Conservation (phyloP, 371 early-diverging fungal genomes). For the Mucor sp. region DNA sequence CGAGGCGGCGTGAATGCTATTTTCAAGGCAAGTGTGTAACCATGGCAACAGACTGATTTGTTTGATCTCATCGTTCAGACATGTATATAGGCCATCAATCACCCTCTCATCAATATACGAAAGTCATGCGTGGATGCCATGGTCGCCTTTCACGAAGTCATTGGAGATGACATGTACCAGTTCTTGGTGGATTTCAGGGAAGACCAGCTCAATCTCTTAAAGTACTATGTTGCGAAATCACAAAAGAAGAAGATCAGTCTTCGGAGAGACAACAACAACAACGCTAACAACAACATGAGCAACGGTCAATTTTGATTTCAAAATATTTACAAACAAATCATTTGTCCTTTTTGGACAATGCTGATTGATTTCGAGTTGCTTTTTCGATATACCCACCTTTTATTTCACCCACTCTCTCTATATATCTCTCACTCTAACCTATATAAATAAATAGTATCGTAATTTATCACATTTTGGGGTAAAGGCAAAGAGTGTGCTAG, state of each 20-base stretch:
- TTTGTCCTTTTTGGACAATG: constrained; percentile 16
- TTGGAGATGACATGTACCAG: constrained; percentile 44
- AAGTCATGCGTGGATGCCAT: constrained; percentile 54
- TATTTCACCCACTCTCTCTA: background rate
- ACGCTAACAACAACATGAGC: constrained; percentile 5
- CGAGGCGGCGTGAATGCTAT: constrained; percentile 43
- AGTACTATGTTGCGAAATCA: constrained; percentile 48
- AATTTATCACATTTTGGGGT: background rate
- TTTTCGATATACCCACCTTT: constrained; percentile 3
- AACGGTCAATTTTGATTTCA: constrained; percentile 22
- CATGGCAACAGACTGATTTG: background rate
- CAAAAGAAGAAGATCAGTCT: constrained; percentile 42
- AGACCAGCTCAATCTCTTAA: constrained; percentile 46
- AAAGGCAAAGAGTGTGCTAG: background rate
- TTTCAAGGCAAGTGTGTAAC: constrained; percentile 30
- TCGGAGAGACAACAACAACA: constrained; percentile 25
- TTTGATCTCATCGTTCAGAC: background rate
- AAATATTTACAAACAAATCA: constrained; percentile 15
- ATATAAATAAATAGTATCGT: background rate
- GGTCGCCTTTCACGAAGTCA: constrained; percentile 48
- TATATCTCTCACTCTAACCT: background rate
- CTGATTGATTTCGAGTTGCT: background rate
- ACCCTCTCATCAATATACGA: constrained; percentile 42
- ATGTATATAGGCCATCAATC: constrained; percentile 43
- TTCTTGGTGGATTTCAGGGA: constrained; percentile 44